Evolutionary conservation across 73 alveolate genomes (phyloP).

Genomic region (Paramecium tetraurelia): DNA sequence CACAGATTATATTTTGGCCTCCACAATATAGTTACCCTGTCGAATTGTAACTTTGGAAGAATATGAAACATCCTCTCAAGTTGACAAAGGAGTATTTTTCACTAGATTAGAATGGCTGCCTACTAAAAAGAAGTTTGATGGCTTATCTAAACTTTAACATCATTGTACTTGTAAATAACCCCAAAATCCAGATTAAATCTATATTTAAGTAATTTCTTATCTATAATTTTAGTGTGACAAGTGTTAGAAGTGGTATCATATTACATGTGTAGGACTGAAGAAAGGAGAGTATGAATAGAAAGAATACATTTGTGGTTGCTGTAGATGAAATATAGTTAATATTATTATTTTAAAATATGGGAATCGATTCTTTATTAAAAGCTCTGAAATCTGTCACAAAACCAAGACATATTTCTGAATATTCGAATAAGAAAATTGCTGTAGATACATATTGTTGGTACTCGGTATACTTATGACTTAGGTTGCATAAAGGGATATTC

Average conservation of each 20-base stretch:
- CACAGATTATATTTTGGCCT: neutral
- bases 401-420: conserved; percentile 81
- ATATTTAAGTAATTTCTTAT: neutral
- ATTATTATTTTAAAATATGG: conserved; percentile 59
- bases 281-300: conserved; percentile 20
- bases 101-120: conserved; percentile 19
- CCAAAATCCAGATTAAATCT: neutral
- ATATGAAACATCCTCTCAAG: neutral
- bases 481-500: conserved; percentile 93
- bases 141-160: neutral
- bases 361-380: conserved; percentile 81
- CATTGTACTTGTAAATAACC: conserved; percentile 42
- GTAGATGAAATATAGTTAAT: conserved; percentile 39
- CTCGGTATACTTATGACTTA: neutral
- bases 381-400: conserved; percentile 80
- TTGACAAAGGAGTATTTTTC: conserved; percentile 6
- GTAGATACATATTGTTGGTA: conserved; percentile 96
- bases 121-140: neutral
- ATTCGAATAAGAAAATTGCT: conserved; percentile 81
- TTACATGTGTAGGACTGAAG: conserved; percentile 3
- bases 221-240: neutral
- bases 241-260: conserved; percentile 27
- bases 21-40: neutral
- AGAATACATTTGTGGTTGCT: conserved; percentile 46
- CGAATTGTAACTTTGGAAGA: neutral